These are phyloP conservation scores for Epichloe sylvatica DNA, from an alignment of 2,329 filamentous ascomycete species.

Conservation along the genomic window DNA sequence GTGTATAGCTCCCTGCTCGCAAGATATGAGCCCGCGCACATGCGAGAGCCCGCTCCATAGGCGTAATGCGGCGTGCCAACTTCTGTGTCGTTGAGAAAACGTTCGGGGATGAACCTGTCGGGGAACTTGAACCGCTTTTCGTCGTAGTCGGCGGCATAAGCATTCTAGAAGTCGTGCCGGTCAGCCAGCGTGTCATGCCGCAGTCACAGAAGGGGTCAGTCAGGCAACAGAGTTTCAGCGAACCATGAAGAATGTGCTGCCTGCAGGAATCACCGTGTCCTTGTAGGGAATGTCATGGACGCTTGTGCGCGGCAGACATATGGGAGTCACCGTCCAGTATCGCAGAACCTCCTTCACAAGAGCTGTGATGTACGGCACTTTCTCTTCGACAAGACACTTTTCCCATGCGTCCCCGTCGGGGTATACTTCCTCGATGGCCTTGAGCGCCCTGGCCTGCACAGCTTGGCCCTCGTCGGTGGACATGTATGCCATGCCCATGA, in stretches of 20 bases:
- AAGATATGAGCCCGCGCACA: constrained; percentile 50
- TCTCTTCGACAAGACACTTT: constrained; percentile 57
- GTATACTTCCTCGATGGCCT: constrained; percentile 57
- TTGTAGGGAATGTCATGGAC: constrained; percentile 61
- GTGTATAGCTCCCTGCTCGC: constrained; percentile 51
- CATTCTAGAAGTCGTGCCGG: constrained; percentile 34
- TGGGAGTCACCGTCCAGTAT: constrained; percentile 68
- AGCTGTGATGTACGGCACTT: constrained; percentile 62
- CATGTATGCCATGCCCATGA: constrained; percentile 67
- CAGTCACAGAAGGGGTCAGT: neutral
- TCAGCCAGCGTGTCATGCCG: neutral
- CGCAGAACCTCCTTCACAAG: constrained; percentile 66
- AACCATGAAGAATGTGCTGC: constrained; percentile 69
- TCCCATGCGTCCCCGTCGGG: constrained; percentile 66
- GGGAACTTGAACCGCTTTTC: constrained; percentile 51
- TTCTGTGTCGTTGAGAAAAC: constrained; percentile 46
- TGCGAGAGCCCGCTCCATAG: constrained; percentile 48
- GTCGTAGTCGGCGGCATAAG: constrained; percentile 64
- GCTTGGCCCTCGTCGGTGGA: constrained; percentile 52
- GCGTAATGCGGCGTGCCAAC: constrained; percentile 46
- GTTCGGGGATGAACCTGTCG: constrained; percentile 51
- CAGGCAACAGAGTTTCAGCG: neutral
- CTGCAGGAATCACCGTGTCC: constrained; percentile 52
- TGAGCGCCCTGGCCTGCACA: constrained; percentile 55
- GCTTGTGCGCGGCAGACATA: constrained; percentile 58